Evolutionary conservation across 2,329 filamentous ascomycete species (phyloP), one percentile per base, ranked within the genome.

Genomic region (Clarireedia hainanense): DNA sequence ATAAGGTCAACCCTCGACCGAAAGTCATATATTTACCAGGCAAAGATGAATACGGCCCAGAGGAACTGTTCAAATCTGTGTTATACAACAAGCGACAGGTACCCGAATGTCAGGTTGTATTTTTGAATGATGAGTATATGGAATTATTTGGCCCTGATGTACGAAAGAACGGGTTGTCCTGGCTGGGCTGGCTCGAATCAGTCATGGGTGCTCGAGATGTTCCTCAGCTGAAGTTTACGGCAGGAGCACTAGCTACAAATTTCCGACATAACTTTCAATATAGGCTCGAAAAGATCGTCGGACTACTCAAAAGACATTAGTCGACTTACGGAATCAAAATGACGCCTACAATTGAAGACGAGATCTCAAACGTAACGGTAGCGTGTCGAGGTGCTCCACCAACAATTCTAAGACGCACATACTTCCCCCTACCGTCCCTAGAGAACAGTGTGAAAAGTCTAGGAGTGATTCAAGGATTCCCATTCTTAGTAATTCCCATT

Each of bases 241-340:
- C 42, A 34, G 61, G 57, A 23, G 59, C 61, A 9, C 36, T 63
- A 45, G 57, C 59, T 26, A 27, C 56, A 6, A 59, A 63, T 36
- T 58, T 61, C 37, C 61, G 59, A 48, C 59, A 63, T 50, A 53
- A 61, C n/a, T 23, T 63, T 48, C 45, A 45, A 54, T 56, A 57
- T 56, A 50, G 55, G 46, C 59, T 59, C 2, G 53, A 54, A 24
- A 63, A 58, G 30, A 56, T 63, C 26, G 17, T 61, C 3, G 48
- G 46, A 26, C 34, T 45, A n/a, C 54, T 63, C 34, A 55, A 57
- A 34, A 50, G 2, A 20, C n/a, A 62, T 43, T 40, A 9, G 15
- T 15, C 37, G 17, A 40, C 15, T 40, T 40, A 40, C 17, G 6
- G 17, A 40, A 17, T 40, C 5, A 2, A 40, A 17, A 40, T 40